Evolutionary conservation across 108 stramenopile species (phyloP).

Genomic region (Pinguiococcus pyrenoidosus): DNA sequence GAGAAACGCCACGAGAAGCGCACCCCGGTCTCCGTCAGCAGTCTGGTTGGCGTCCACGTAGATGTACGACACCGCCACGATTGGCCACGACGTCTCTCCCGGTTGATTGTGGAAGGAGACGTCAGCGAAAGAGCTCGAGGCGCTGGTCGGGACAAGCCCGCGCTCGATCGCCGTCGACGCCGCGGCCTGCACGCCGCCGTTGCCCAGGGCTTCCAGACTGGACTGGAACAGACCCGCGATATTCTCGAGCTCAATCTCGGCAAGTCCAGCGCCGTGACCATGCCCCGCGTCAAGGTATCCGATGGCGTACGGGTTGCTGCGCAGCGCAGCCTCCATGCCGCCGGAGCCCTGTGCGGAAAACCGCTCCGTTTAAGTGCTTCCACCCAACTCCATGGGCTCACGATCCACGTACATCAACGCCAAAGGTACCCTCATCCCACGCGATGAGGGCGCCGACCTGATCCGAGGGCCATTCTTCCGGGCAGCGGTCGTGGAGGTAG

Average conservation of each 20-base stretch:
- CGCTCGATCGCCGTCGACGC: conserved; percentile 1
- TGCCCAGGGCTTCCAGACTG: conserved; percentile 34
- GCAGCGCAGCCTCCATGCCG: conserved; percentile 51
- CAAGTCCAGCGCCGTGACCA: conserved; percentile 47
- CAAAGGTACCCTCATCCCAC: conserved; percentile 45
- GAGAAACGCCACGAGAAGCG: conserved; percentile 44
- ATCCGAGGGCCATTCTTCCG: conserved; percentile 47
- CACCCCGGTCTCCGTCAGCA: conserved; percentile 12
- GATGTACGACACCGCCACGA: conserved; percentile 58
- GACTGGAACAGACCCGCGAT: conserved; percentile 43
- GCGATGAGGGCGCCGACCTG: conserved; percentile 29
- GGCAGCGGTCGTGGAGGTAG: conserved; percentile 38
- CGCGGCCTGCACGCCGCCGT: conserved; percentile 42
- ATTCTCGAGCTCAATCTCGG: conserved; percentile 55
- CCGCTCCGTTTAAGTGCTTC: no score
- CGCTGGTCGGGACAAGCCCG: conserved; percentile 28
- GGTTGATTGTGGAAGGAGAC: conserved; percentile 31
- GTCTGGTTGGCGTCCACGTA: conserved; percentile 51
- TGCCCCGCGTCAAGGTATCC: conserved; percentile 71
- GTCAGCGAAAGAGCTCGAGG: conserved; percentile 44
- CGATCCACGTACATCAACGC: no score
- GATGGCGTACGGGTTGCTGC: conserved; percentile 45
- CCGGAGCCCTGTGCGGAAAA: conserved; percentile 41
- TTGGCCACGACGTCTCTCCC: conserved; percentile 57
- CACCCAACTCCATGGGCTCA: no score